Evolutionary conservation across 768 basidiomycete species (phyloP).

Genomic region (Termitomyces sp.): DNA sequence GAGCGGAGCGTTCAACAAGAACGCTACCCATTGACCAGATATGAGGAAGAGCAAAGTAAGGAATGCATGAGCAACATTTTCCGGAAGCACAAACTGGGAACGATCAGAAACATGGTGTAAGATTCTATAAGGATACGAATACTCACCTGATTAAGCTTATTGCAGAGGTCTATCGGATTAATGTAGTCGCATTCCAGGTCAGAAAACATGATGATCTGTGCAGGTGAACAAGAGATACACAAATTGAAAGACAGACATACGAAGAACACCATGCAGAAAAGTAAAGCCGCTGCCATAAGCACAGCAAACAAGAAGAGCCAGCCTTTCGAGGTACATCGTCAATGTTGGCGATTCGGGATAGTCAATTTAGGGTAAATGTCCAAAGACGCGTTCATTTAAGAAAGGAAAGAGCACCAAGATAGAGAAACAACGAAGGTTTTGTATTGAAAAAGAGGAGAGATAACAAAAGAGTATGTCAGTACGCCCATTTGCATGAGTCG

Average conservation of each 20-base stretch:
- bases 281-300: constrained; percentile 87
- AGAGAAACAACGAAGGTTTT: background rate
- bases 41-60: constrained; percentile 89
- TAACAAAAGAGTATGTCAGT: constrained; percentile 10
- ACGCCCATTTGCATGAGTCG: constrained; percentile 1
- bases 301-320: constrained; percentile 98
- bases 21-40: constrained; percentile 92
- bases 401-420: background rate
- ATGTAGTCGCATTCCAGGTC: constrained; percentile 99
- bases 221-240: background rate
- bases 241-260: constrained; percentile 46
- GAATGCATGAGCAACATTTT: constrained; percentile 93
- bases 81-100: constrained; percentile 88
- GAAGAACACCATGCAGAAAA: constrained; percentile 99
- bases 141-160: constrained; percentile 94
- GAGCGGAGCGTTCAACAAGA: constrained; percentile 85
- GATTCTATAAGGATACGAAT: background rate
- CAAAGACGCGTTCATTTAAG: background rate
- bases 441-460: constrained; percentile 1
- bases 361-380: background rate
- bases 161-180: constrained; percentile 99
- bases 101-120: background rate
- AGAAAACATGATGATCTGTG: constrained; percentile 99
- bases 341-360: background rate
- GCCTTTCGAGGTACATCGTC: constrained; percentile 37